Conservation (phyloP, 768 basidiomycete genomes). For the Podaxis sp. region DNA sequence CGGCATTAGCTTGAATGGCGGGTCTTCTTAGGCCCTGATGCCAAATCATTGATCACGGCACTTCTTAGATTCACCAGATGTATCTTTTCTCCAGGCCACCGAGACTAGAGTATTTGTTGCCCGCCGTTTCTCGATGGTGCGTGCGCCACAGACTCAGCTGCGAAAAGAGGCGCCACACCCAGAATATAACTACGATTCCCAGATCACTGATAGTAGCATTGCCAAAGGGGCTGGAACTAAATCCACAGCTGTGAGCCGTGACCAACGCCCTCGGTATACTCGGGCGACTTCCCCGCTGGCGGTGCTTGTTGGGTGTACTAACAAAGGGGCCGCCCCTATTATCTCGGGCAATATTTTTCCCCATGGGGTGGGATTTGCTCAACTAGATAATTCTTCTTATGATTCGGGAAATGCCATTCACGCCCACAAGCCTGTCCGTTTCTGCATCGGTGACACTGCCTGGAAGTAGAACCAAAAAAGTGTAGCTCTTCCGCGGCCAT, state of each 20-base stretch:
- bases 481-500: neutral
- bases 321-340: neutral
- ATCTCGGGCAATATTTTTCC: neutral
- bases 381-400: neutral
- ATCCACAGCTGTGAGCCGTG: neutral
- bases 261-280: neutral
- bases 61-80: too few relatives aligned
- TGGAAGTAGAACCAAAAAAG: neutral
- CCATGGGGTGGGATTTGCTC: neutral
- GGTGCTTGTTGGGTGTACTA: neutral
- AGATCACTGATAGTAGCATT: neutral
- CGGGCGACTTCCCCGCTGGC: neutral
- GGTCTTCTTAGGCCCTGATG: too few relatives aligned
- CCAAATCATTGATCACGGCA: too few relatives aligned
- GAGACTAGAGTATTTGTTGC: too few relatives aligned
- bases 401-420: neutral
- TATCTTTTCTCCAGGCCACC: too few relatives aligned
- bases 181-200: neutral
- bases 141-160: neutral
- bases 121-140: neutral
- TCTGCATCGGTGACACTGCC: neutral
- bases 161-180: neutral
- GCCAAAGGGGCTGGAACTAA: neutral
- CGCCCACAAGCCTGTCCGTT: neutral
- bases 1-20: too few relatives aligned